Evolutionary conservation across 176 grass and related monocot species (phyloP), one percentile per base, ranked within the genome.

Genomic region (Lolium multiflorum): DNA sequence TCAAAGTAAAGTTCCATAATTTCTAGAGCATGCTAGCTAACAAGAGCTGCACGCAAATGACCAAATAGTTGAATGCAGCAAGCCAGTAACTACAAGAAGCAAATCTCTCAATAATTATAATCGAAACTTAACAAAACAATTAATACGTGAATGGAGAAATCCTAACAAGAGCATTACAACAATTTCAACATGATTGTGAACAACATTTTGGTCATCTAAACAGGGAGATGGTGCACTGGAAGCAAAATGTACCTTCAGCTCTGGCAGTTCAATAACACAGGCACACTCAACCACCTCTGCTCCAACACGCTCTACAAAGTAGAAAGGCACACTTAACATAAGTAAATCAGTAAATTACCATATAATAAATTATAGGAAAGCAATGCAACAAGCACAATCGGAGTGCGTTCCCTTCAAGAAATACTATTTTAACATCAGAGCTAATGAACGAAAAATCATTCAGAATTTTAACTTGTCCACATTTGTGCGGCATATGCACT

Each of bases 211-310:
- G 51, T 47, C 37, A 56, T 14, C 21, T 31, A 9, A 71, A 68
- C 41, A 7, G 7, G 15, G 22, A 87, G 63, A 38, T 46, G 50
- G 24, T 84, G 54, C 12, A 47, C 24, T 14, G 21, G 62, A 61
- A 50, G 21, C 4, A 67, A 78, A 80, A 49, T 71, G 20, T 82
- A 96, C 97, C 90, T 96, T 96, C 37, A 99, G 48, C 47, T 96
- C 97, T 59, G 92, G 87, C 50, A 99, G 77, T 90, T 99, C 97
- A 85, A 99, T 99, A 48, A 96, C 92, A 90, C 97, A 96, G 54
- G 97, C 92, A 65, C 94, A 94, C 81, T 96, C 97, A 57, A 99
- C 85, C 11, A 96, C 90, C 80, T 90, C 88, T 76, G 92, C 97
- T 85, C 94, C 92, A 88, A 91, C 94, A 90, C 94, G 90, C 63